phyloP scores from a whole-genome alignment of 2,329 filamentous ascomycete genomes.

The Simplicillium sp. region DNA sequence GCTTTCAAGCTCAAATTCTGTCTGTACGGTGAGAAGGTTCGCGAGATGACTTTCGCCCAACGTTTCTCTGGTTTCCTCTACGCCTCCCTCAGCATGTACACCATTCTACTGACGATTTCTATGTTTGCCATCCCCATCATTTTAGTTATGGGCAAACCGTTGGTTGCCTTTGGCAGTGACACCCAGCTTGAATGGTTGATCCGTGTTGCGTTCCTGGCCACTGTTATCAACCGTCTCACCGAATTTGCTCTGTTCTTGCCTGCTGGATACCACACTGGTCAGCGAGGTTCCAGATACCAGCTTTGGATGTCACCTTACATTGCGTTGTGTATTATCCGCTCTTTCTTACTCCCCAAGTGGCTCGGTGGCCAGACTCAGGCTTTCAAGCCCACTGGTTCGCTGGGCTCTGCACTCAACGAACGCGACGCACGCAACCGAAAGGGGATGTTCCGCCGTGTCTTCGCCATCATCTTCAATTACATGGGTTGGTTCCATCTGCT shows the following conservation, averaged over 20 bases:
- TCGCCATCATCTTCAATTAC: conserved; percentile 45
- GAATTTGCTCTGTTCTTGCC: conserved; percentile 51
- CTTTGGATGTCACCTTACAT: conserved; percentile 57
- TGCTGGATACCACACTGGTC: conserved; percentile 48
- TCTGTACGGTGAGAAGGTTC: conserved; percentile 41
- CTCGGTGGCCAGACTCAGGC: conserved; percentile 48
- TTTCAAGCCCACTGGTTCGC: conserved; percentile 52
- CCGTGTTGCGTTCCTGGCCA: conserved; percentile 41
- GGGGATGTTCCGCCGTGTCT: conserved; percentile 42
- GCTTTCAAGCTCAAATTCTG: conserved; percentile 52
- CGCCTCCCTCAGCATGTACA: conserved; percentile 44
- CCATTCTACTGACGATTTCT: conserved; percentile 42
- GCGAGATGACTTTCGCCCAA: conserved; percentile 44
- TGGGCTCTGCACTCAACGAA: conserved; percentile 47
- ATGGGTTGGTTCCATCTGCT: conserved; percentile 44
- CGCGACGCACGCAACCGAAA: conserved; percentile 41
- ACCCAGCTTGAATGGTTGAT: conserved; percentile 50
- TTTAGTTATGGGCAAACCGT: conserved; percentile 43
- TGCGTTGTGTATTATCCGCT: conserved; percentile 45
- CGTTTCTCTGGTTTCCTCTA: conserved; percentile 51
- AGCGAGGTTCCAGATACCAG: conserved; percentile 45
- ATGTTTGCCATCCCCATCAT: conserved; percentile 52
- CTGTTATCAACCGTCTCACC: conserved; percentile 41
- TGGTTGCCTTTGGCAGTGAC: conserved; percentile 44
- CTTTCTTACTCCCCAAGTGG: conserved; percentile 49